Conservation (phyloP, 2,329 filamentous ascomycete species). For the Eutypa lata region DNA sequence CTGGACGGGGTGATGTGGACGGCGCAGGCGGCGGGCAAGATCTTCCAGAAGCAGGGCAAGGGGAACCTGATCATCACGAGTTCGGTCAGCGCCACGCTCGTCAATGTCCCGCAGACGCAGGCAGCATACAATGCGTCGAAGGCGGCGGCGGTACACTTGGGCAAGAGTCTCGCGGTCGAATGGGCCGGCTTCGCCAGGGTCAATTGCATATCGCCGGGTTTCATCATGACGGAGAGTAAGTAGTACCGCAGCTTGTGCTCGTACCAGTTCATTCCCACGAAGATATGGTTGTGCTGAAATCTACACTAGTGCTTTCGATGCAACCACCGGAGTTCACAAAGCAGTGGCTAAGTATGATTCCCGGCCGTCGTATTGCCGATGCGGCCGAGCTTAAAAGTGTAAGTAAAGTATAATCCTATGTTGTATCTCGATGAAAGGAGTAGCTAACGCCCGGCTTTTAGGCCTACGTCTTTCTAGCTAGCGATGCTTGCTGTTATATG, state of each 20-base stretch:
- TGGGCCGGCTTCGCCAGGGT: conserved; percentile 57
- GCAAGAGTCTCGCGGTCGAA: conserved; percentile 52
- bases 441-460: neutral
- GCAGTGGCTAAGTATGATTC: neutral
- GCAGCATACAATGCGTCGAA: conserved; percentile 56
- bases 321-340: neutral
- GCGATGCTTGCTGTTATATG: conserved; percentile 48
- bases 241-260: conserved; percentile 20
- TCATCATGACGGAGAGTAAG: conserved; percentile 50
- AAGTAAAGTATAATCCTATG: conserved; percentile 31
- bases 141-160: conserved; percentile 53
- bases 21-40: neutral
- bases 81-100: conserved; percentile 23
- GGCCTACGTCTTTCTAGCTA: conserved; percentile 33
- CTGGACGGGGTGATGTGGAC: neutral
- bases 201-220: conserved; percentile 52
- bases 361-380: neutral
- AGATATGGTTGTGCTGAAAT: conserved; percentile 58
- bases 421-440: conserved; percentile 31
- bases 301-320: neutral
- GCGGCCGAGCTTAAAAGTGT: conserved; percentile 54
- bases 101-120: conserved; percentile 51
- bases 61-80: neutral
- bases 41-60: neutral
- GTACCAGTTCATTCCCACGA: conserved; percentile 44